Base-by-base conservation (phyloP, 2,329 filamentous ascomycete species). In the Lasiodiplodia sp. region DNA sequence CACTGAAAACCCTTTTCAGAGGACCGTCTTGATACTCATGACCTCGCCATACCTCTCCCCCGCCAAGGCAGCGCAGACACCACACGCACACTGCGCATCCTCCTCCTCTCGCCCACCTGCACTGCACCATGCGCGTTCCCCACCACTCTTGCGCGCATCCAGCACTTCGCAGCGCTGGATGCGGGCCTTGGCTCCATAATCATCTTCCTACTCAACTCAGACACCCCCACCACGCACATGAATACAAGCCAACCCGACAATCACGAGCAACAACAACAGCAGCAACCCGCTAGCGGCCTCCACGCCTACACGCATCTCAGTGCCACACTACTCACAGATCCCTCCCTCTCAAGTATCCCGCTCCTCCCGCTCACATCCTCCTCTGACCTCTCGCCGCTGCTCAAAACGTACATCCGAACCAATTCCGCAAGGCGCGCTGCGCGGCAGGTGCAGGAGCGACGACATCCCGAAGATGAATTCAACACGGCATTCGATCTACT, bases 401-500 rank as follows among this genome's bases (percentile, higher is more conserved):
- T 68, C 25, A 40, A 53, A 25, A 38, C 55, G 10, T 68, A 60
- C 40, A 68, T 58, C 49, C 31, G 66, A 16, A 34, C 38, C 55
- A 44, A 68, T 44, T 66, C 72, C 67, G 23, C 53, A 6, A 49
- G 8, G 11, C 52, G 58, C 40, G 58, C 58, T 6, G 40, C 58
- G 23, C 58, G 47, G 23, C 31, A 8, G 6, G 40, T 63, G 16
- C 40, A 49, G 11, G 58, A 44, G 23, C 28, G 53, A 34, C 31
- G 31, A 8, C 31, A 10, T 10, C 31, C 31, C 8, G 31, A 34
- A 8, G 31, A 34, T 7, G 31, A 6, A 34, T 47, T 55, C 49
- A 56, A 69, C n/a, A 31, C 68, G 12, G 74, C 72, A 44, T 69
- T 51, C 4, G 71, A 74, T 14, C 71, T 79, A 2, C 68, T 79